Conservation (phyloP, 768 basidiomycete genomes). For the Trametes coccinea region DNA sequence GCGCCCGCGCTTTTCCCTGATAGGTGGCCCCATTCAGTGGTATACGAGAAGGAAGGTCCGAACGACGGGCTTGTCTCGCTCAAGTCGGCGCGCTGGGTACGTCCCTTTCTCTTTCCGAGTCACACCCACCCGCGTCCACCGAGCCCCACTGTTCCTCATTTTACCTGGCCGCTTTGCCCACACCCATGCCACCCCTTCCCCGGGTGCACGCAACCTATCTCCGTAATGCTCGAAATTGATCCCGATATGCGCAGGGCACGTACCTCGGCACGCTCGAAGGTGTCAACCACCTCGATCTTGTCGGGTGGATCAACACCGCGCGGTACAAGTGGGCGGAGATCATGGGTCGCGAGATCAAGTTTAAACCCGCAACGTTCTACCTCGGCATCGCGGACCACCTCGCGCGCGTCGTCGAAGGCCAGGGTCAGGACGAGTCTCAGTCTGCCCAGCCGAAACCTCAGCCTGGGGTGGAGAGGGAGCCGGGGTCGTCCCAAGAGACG, state of each 20-base stretch:
- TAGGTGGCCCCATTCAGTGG: conserved; percentile 74
- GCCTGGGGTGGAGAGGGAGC: not conserved
- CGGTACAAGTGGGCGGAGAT: conserved; percentile 89
- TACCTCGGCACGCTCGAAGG: conserved; percentile 90
- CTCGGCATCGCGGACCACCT: conserved; percentile 78
- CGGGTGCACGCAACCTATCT: not conserved
- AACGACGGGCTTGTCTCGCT: conserved; percentile 95
- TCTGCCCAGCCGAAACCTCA: not conserved
- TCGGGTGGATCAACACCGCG: conserved; percentile 92
- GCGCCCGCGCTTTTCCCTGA: not conserved
- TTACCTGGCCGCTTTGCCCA: too few relatives aligned
- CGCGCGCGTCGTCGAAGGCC: conserved; percentile 74
- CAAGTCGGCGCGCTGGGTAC: conserved; percentile 81
- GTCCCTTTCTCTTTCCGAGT: conserved; percentile 4
- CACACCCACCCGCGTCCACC: not conserved
- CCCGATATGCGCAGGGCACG: conserved; percentile 57
- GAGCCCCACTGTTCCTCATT: not conserved
- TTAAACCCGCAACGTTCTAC: conserved; percentile 91
- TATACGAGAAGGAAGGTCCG: conserved; percentile 83
- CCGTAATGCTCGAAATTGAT: not conserved
- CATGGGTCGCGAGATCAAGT: conserved; percentile 86
- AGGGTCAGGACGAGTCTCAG: conserved; percentile 16
- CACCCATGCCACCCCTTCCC: too few relatives aligned
- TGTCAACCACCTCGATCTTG: conserved; percentile 91
- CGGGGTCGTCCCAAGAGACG: not conserved